Conservation (phyloP, 176 grass and related monocot genomes). For the Hsuehochloa calcarea region DNA sequence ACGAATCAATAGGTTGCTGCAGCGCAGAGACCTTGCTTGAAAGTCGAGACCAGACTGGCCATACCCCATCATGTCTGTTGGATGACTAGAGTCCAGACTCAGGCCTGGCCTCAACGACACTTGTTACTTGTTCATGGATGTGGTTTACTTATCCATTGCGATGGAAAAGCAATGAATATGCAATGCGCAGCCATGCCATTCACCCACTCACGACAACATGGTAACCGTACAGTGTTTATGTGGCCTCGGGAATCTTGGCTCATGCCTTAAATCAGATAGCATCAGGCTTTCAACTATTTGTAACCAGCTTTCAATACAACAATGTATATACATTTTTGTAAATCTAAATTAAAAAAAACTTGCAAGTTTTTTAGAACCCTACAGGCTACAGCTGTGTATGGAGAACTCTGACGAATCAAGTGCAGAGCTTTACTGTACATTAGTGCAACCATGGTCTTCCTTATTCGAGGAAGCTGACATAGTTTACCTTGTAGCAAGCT, state of each 20-base stretch:
- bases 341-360: background rate
- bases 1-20: background rate
- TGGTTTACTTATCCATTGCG: background rate
- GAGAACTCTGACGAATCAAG: background rate
- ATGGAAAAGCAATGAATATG: background rate
- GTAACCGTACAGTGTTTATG: background rate
- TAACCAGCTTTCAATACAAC: slow-evolving; percentile 9
- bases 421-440: slow-evolving; percentile 31
- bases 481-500: background rate
- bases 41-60: too few relatives aligned
- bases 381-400: background rate
- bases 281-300: background rate
- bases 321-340: background rate
- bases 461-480: slow-evolving; percentile 22
- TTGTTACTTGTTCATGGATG: background rate
- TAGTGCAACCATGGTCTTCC: slow-evolving; percentile 17
- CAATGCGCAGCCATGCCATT: background rate
- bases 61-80: too few relatives aligned
- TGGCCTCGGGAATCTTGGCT: background rate
- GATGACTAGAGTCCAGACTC: too few relatives aligned
- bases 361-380: background rate
- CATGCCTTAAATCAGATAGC: background rate
- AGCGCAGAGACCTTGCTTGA: too few relatives aligned
- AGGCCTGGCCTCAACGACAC: too few relatives aligned
- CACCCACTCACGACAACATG: background rate